Percentiles rank a stretch among this genome's conserved stretches.
Evolutionary conservation across 208 protist species (phyloP).

Genomic region (Trypanosoma melophagium): DNA sequence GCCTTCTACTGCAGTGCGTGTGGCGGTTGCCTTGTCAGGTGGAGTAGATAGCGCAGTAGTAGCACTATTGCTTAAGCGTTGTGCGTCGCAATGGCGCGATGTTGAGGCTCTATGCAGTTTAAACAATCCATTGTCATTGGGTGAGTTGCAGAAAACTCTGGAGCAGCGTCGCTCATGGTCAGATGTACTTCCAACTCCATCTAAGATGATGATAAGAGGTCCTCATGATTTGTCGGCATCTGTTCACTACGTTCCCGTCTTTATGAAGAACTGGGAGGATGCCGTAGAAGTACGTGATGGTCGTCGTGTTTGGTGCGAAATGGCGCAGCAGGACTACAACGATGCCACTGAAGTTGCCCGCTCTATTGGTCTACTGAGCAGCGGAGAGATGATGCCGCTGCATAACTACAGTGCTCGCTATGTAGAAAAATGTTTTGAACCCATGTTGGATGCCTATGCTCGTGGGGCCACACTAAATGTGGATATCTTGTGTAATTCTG

Average conservation of each 20-base stretch:
- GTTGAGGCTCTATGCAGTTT: conserved; percentile 41
- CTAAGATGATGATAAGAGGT: background rate
- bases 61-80: conserved; percentile 59
- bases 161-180: conserved; percentile 27
- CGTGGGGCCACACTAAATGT: conserved; percentile 73
- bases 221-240: conserved; percentile 9
- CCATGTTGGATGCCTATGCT: conserved; percentile 69
- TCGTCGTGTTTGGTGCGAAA: conserved; percentile 47
- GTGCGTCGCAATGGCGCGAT: conserved; percentile 46
- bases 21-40: conserved; percentile 75
- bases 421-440: conserved; percentile 62
- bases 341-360: conserved; percentile 65
- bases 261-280: conserved; percentile 78
- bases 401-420: conserved; percentile 55
- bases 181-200: background rate
- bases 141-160: conserved; percentile 28
- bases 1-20: conserved; percentile 24
- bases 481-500: conserved; percentile 77
- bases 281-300: conserved; percentile 27
- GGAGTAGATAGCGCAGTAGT: conserved; percentile 81
- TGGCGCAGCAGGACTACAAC: conserved; percentile 49
- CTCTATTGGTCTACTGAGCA: conserved; percentile 34
- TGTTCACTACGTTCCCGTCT: conserved; percentile 48
- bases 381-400: conserved; percentile 29
- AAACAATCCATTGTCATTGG: conserved; percentile 16